A percentile compares a stretch with the other conserved stretches of the same genome.
Conservation (phyloP, 768 basidiomycete species). For the Tremella yokohamensis region DNA sequence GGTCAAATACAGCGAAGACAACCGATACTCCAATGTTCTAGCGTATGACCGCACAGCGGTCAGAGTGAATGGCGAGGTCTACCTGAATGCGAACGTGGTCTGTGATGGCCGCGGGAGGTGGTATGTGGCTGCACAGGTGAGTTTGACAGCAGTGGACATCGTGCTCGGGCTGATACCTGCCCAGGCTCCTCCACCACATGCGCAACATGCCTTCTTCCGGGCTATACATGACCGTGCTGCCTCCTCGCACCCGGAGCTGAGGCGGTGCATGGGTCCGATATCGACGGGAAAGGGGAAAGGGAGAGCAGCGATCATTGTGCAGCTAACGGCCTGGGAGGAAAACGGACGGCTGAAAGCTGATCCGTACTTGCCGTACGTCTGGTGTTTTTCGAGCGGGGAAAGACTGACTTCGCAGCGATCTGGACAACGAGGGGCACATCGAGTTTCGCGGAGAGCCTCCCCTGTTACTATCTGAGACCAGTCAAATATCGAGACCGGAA, state of each 20-base stretch:
- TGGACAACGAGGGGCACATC: not conserved
- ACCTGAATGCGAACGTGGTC: slow-evolving; percentile 51
- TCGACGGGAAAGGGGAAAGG: slow-evolving; percentile 6
- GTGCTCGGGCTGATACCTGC: not conserved
- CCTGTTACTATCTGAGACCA: not conserved
- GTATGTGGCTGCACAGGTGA: slow-evolving; percentile 51
- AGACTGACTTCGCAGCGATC: not conserved
- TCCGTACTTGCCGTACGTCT: slow-evolving; percentile 39
- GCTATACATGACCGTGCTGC: slow-evolving; percentile 35
- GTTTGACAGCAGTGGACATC: slow-evolving; percentile 4
- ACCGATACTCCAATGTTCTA: slow-evolving; percentile 46
- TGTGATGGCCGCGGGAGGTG: slow-evolving; percentile 36
- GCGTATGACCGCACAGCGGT: slow-evolving; percentile 50
- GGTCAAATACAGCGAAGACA: slow-evolving; percentile 15
- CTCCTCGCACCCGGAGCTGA: slow-evolving; percentile 22
- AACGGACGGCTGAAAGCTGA: slow-evolving; percentile 46
- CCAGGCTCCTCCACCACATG: slow-evolving; percentile 47
- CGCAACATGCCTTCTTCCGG: slow-evolving; percentile 41
- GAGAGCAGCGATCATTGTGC: slow-evolving; percentile 40
- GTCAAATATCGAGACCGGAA: not conserved
- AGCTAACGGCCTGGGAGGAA: slow-evolving; percentile 49
- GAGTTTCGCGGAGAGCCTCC: not conserved
- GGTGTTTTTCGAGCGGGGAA: not conserved
- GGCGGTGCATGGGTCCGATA: not conserved
- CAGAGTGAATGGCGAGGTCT: slow-evolving; percentile 27